Conservation (phyloP, 139 green algal genomes). For the Edaphochlamys debaryana region DNA sequence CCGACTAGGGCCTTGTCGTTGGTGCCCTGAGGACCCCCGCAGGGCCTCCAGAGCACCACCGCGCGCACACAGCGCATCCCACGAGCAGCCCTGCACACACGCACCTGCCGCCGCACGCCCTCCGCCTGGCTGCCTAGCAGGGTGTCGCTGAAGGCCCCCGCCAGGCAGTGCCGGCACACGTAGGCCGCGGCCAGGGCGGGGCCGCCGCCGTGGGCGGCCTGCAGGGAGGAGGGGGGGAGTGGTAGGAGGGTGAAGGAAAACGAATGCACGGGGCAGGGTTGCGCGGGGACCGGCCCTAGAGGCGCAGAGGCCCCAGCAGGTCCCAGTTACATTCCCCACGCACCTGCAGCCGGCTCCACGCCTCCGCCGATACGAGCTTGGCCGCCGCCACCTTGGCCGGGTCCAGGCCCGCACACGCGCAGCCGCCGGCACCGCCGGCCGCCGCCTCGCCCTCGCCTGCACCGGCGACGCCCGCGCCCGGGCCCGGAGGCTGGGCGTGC, state of each 20-base stretch:
- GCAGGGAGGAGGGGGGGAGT: background rate
- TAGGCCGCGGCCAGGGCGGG: constrained; percentile 45
- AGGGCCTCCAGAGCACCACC: too few relatives aligned
- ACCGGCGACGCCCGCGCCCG: background rate
- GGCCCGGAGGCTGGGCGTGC: background rate
- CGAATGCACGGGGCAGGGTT: too few relatives aligned
- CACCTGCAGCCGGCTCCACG: constrained; percentile 50
- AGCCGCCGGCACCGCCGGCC: background rate
- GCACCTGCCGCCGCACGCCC: background rate
- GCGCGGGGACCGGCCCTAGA: too few relatives aligned
- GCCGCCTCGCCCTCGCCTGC: background rate
- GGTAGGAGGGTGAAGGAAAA: too few relatives aligned
- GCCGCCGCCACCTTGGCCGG: constrained; percentile 43
- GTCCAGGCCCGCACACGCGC: constrained; percentile 41
- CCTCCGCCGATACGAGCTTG: constrained; percentile 44
- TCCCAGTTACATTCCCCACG: too few relatives aligned
- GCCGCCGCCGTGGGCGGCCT: constrained; percentile 36
- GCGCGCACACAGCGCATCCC: too few relatives aligned
- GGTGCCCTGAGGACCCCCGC: too few relatives aligned
- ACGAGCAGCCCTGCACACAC: too few relatives aligned
- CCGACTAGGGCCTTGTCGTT: too few relatives aligned
- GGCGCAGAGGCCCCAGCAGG: too few relatives aligned
- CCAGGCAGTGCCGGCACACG: constrained; percentile 20
- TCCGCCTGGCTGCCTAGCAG: constrained; percentile 15
- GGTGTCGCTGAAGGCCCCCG: background rate